Evolutionary conservation across 1,284 basidiomycete species (phyloP).

Genomic region (Sporisorium exsertum): DNA sequence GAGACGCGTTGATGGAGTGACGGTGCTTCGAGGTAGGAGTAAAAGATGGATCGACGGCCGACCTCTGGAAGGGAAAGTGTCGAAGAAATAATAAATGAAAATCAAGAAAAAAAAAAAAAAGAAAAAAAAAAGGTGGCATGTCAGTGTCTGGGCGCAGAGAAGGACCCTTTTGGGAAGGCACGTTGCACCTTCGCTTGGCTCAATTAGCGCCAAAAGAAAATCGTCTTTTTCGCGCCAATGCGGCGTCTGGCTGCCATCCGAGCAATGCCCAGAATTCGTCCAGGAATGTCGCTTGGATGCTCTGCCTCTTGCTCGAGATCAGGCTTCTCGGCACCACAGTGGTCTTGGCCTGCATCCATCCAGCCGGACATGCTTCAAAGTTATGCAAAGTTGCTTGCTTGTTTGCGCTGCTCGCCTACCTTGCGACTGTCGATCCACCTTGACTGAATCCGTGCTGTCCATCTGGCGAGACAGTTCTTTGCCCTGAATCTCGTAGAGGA

Average conservation of each 20-base stretch:
- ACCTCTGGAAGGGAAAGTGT: background rate
- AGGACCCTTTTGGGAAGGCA: background rate
- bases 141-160: background rate
- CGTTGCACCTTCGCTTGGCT: conserved; percentile 6
- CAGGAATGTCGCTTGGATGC: background rate
- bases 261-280: background rate
- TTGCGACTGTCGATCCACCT: background rate
- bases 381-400: background rate
- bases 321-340: background rate
- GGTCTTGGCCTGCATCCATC: no score
- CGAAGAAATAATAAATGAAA: background rate
- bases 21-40: background rate
- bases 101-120: background rate
- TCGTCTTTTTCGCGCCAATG: background rate
- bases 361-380: background rate
- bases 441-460: background rate
- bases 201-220: background rate
- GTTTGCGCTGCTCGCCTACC: background rate
- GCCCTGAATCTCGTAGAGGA: background rate
- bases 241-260: background rate
- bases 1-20: background rate
- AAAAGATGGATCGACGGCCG: background rate
- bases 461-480: background rate
- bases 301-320: background rate
- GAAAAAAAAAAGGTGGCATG: background rate